Evolutionary conservation across 768 basidiomycete species (phyloP).

Genomic region (Symmetrospora coprosmae): DNA sequence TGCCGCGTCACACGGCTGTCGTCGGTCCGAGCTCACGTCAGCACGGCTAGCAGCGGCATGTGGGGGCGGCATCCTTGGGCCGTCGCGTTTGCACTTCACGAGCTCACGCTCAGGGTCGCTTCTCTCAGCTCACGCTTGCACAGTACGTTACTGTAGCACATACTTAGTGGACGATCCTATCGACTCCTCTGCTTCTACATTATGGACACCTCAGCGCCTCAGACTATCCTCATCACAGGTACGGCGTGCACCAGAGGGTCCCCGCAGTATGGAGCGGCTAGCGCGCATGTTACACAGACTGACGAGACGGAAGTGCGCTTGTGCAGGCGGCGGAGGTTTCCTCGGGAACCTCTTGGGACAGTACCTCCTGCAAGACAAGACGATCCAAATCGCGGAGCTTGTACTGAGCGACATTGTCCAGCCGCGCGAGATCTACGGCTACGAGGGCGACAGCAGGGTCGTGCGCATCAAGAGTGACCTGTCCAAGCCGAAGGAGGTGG

Average conservation of each 20-base stretch:
- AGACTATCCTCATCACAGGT: slow-evolving; percentile 8
- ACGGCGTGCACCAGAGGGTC: too few species aligned
- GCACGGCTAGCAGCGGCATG: too few species aligned
- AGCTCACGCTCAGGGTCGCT: too few species aligned
- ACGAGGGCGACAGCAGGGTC: slow-evolving; percentile 13
- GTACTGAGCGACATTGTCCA: slow-evolving; percentile 17
- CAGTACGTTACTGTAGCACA: too few species aligned
- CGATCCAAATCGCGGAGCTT: slow-evolving; percentile 6
- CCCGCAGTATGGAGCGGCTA: not conserved
- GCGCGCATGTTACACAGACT: not conserved
- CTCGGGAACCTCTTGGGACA: slow-evolving; percentile 10
- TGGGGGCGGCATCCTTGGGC: too few species aligned
- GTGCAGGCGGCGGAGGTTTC: slow-evolving; percentile 13
- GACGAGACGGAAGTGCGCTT: not conserved
- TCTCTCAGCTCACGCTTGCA: too few species aligned
- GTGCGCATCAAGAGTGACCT: not conserved
- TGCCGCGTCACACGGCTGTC: too few species aligned
- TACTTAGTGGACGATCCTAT: too few species aligned
- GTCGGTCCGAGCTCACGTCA: too few species aligned
- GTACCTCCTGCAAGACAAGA: slow-evolving; percentile 1
- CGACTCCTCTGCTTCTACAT: too few species aligned
- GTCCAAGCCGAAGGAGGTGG: not conserved
- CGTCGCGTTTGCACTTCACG: too few species aligned
- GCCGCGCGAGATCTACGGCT: slow-evolving; percentile 9
- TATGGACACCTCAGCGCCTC: not conserved